phyloP scores from a whole-genome alignment of 2,329 filamentous ascomycete species.

The Aureobasidium sp. region DNA sequence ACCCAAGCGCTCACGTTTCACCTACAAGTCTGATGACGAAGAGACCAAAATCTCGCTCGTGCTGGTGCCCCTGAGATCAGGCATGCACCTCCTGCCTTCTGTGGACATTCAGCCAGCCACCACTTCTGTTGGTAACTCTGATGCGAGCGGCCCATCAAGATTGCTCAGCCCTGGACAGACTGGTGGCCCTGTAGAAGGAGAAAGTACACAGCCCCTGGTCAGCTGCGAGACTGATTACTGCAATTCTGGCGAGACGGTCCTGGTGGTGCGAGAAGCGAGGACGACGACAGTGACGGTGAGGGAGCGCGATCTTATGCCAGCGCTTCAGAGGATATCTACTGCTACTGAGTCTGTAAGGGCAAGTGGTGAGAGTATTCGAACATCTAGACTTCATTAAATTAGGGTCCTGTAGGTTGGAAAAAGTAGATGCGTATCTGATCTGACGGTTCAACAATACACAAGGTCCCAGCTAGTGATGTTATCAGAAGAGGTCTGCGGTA shows the following conservation, averaged over 20 bases:
- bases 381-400: not conserved
- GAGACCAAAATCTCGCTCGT: slow-evolving; percentile 57
- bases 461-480: no score
- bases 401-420: not conserved
- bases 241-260: slow-evolving; percentile 69
- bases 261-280: slow-evolving; percentile 59
- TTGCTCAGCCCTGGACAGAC: slow-evolving; percentile 24
- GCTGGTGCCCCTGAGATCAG: slow-evolving; percentile 72
- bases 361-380: slow-evolving; percentile 2
- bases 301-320: not conserved
- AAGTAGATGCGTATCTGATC: not conserved
- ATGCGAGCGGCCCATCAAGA: slow-evolving; percentile 18
- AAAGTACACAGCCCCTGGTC: slow-evolving; percentile 26
- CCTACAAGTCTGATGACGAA: slow-evolving; percentile 31
- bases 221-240: slow-evolving; percentile 73
- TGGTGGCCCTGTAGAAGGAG: slow-evolving; percentile 20
- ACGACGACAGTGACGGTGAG: slow-evolving; percentile 14
- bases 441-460: not conserved
- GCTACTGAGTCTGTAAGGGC: slow-evolving; percentile 2
- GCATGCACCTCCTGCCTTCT: slow-evolving; percentile 67
- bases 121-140: not conserved
- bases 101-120: slow-evolving; percentile 68
- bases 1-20: slow-evolving; percentile 70
- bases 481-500: no score
- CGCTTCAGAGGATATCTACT: slow-evolving; percentile 2